Evolutionary conservation across 129 eudicot genomes (phyloP).

Genomic region (Pseudognaphalium luteoalbum): DNA sequence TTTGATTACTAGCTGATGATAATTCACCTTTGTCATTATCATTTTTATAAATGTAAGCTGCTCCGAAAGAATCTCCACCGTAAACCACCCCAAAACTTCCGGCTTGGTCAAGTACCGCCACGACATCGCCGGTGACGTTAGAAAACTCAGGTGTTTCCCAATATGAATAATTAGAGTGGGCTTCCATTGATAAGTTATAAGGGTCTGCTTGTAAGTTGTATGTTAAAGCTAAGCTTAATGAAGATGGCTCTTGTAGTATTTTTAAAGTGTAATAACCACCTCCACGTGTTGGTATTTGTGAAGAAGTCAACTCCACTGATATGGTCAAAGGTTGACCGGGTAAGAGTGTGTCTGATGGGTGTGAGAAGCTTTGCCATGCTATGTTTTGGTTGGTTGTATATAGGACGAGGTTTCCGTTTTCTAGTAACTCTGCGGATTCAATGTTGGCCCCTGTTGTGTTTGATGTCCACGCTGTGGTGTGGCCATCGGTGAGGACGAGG

Average conservation of each 20-base stretch:
- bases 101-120: slow-evolving; percentile 74
- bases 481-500: slow-evolving; percentile 58
- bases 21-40: slow-evolving; percentile 64
- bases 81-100: slow-evolving; percentile 89
- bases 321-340: slow-evolving; percentile 89
- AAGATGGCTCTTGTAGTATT: slow-evolving; percentile 84
- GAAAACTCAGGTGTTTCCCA: slow-evolving; percentile 91
- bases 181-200: slow-evolving; percentile 37
- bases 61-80: slow-evolving; percentile 66
- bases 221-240: slow-evolving; percentile 69
- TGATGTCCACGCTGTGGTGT: slow-evolving; percentile 70
- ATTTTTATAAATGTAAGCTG: slow-evolving; percentile 80
- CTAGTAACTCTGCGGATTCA: slow-evolving; percentile 59
- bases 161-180: slow-evolving; percentile 63
- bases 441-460: slow-evolving; percentile 64
- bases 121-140: slow-evolving; percentile 83
- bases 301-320: slow-evolving; percentile 66
- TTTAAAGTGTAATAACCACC: slow-evolving; percentile 86
- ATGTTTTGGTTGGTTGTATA: slow-evolving; percentile 37
- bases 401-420: slow-evolving; percentile 79
- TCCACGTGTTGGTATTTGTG: slow-evolving; percentile 55
- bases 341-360: slow-evolving; percentile 91
- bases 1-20: slow-evolving; percentile 46
- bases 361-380: slow-evolving; percentile 83
- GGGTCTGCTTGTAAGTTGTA: slow-evolving; percentile 61